Conservation (phyloP, 192 early-diverging fungal species). For the Coemansia sp. region DNA sequence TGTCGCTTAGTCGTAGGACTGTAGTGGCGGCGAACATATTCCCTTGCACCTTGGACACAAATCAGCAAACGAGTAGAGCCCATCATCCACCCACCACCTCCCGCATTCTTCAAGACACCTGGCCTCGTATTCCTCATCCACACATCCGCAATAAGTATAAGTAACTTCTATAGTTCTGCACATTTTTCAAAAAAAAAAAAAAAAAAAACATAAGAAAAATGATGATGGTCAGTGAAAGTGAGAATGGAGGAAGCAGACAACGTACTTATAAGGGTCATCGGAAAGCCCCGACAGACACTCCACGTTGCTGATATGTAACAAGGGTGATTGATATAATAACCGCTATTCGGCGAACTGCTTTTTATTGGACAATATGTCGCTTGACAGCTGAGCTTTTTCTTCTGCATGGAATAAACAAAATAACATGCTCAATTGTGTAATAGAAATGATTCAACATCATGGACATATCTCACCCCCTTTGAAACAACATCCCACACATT, state of each 20-base stretch:
- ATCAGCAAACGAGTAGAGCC: neutral
- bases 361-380: neutral
- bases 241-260: neutral
- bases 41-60: conserved; percentile 1
- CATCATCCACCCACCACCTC: neutral
- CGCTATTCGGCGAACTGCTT: neutral
- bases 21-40: neutral
- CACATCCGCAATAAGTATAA: neutral
- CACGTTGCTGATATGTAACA: no score
- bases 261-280: neutral
- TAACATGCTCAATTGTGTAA: neutral
- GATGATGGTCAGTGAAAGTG: no score
- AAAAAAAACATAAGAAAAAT: neutral
- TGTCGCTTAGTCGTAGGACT: neutral
- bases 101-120: neutral
- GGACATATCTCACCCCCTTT: no score
- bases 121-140: neutral
- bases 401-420: neutral
- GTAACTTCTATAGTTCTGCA: neutral
- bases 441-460: no score
- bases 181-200: neutral
- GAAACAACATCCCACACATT: no score
- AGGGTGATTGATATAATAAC: neutral
- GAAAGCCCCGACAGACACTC: no score
- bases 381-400: neutral